Conservation (phyloP, 2,329 filamentous ascomycete genomes). For the Cladosporium colombiae region DNA sequence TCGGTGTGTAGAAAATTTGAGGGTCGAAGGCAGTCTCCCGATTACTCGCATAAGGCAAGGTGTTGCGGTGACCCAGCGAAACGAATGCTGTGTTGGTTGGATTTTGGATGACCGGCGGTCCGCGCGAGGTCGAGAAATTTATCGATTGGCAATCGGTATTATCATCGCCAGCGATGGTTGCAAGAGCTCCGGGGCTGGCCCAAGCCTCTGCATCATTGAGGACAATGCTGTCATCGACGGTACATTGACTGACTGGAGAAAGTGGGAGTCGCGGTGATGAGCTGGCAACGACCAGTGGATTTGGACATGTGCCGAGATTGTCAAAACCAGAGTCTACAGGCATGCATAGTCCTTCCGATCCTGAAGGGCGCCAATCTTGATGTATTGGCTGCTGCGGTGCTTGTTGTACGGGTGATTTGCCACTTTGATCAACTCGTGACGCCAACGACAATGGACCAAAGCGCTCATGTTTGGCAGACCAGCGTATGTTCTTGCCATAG, state of each 20-base stretch:
- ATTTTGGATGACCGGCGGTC: background rate
- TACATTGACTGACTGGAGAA: background rate
- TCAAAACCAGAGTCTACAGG: background rate
- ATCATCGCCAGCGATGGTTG: background rate
- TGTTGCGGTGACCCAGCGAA: too few relatives aligned
- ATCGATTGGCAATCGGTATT: background rate
- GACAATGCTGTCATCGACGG: background rate
- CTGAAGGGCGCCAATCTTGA: background rate
- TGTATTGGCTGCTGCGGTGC: background rate
- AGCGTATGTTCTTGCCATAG: conserved; percentile 19
- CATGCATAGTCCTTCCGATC: background rate
- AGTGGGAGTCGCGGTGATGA: background rate
- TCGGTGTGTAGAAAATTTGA: background rate
- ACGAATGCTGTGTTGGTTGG: background rate
- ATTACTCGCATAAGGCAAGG: background rate
- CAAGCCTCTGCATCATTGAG: background rate
- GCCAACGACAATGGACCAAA: conserved; percentile 1
- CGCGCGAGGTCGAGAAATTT: background rate
- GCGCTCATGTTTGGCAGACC: conserved; percentile 21
- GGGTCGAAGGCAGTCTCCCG: background rate
- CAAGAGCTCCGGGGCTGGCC: background rate
- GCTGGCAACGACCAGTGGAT: background rate
- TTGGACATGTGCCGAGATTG: background rate
- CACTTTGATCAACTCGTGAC: background rate
- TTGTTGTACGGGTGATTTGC: background rate